Percentiles rank a stretch among this genome's conserved stretches.
Evolutionary conservation across 2,329 filamentous ascomycete genomes (phyloP).

Genomic region (Fusarium xyrophilum): DNA sequence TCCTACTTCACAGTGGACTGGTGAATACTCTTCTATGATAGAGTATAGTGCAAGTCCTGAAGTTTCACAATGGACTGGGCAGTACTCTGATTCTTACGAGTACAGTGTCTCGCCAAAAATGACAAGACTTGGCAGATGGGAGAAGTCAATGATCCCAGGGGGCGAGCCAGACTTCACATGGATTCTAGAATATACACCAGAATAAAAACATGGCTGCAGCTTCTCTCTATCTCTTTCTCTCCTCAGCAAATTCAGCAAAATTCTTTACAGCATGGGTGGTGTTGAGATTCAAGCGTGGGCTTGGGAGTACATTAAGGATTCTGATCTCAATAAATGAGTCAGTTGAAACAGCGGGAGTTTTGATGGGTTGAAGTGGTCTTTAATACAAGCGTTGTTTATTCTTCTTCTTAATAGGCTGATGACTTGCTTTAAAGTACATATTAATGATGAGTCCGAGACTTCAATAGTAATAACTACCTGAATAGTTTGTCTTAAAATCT

Average conservation of each 20-base stretch:
- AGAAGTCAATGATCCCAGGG: neutral
- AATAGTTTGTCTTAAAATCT: too few relatives aligned
- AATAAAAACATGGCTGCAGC: neutral
- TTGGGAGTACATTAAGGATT: neutral
- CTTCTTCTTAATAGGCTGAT: neutral
- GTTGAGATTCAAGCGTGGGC: neutral
- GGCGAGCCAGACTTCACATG: neutral
- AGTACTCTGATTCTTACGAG: neutral
- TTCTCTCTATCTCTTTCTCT: neutral
- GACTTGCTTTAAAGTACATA: neutral
- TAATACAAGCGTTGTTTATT: neutral
- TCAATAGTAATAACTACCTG: neutral
- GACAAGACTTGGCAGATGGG: neutral
- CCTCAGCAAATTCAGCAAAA: neutral
- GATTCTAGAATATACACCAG: neutral
- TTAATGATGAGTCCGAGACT: neutral
- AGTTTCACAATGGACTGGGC: neutral
- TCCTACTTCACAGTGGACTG: neutral
- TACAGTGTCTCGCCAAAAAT: neutral
- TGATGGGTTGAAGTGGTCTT: neutral
- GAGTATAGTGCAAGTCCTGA: neutral
- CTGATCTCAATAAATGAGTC: neutral
- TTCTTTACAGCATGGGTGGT: neutral
- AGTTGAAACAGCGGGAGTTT: neutral
- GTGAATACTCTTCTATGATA: neutral